Conservation (phyloP, 192 early-diverging fungal species). For the Lobosporangium transversale region DNA sequence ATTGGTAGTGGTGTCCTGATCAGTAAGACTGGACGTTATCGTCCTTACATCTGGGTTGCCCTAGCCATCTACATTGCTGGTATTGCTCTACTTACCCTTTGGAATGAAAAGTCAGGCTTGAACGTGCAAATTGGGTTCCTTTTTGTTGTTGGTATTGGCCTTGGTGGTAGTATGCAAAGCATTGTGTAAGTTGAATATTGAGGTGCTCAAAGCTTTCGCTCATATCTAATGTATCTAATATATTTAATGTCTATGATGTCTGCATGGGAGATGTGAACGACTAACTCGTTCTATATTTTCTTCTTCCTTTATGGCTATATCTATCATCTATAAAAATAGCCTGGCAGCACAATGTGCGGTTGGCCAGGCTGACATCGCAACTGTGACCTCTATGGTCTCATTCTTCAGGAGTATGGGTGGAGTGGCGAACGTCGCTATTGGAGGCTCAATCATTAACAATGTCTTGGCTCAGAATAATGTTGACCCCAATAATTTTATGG, state of each 20-base stretch:
- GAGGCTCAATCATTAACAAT: slow-evolving; percentile 54
- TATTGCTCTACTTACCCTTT: slow-evolving; percentile 63
- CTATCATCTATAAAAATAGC: slow-evolving; percentile 8
- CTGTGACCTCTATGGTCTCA: slow-evolving; percentile 67
- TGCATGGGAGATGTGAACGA: neutral
- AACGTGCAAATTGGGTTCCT: slow-evolving; percentile 71
- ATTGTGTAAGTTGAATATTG: slow-evolving; percentile 61
- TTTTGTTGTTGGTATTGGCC: slow-evolving; percentile 76
- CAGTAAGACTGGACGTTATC: slow-evolving; percentile 56
- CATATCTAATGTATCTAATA: too few relatives aligned
- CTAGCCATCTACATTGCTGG: slow-evolving; percentile 67
- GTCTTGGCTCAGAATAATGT: slow-evolving; percentile 40
- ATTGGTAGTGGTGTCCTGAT: slow-evolving; percentile 70
- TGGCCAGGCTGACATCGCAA: slow-evolving; percentile 65
- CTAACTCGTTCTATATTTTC: neutral
- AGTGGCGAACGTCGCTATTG: slow-evolving; percentile 52
- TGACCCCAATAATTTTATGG: slow-evolving; percentile 18
- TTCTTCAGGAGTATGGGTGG: slow-evolving; percentile 66
- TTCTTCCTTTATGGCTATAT: neutral
- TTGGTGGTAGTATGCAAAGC: slow-evolving; percentile 78
- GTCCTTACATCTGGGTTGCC: slow-evolving; percentile 74
- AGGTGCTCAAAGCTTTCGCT: too few relatives aligned
- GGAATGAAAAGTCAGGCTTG: slow-evolving; percentile 54
- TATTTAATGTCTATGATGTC: too few relatives aligned
- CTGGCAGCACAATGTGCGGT: slow-evolving; percentile 79